phyloP scores from a whole-genome alignment of 345 rosid genomes.

The Ceriops tagal region DNA sequence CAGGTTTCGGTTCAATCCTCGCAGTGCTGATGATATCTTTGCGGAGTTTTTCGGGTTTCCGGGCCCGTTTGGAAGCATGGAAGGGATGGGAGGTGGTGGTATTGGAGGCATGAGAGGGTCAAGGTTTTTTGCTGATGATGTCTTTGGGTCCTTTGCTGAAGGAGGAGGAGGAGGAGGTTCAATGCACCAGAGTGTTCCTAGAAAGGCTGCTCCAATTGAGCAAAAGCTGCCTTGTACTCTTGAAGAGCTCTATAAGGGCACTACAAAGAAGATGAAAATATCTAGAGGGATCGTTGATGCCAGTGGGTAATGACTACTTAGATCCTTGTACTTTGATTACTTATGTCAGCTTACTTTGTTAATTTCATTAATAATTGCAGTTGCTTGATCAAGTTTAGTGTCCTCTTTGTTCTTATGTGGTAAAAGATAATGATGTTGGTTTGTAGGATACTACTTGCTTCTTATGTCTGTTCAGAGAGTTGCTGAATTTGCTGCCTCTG shows the following conservation, averaged over 20 bases:
- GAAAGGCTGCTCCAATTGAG: constrained; percentile 24
- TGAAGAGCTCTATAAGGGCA: constrained; percentile 26
- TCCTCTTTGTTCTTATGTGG: not conserved
- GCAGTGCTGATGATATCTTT: constrained; percentile 26
- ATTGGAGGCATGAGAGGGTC: constrained; percentile 14
- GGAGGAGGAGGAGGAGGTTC: constrained; percentile 21
- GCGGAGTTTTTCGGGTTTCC: constrained; percentile 21
- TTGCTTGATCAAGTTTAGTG: not conserved
- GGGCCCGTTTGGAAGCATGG: constrained; percentile 21
- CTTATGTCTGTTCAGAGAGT: not conserved
- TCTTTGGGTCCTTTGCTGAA: constrained; percentile 16
- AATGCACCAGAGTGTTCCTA: constrained; percentile 20
- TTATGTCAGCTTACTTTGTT: not conserved
- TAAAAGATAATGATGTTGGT: not conserved
- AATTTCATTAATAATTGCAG: not conserved
- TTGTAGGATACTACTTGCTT: not conserved
- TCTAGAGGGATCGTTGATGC: constrained; percentile 23
- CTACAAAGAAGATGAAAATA: constrained; percentile 26
- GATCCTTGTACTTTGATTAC: not conserved
- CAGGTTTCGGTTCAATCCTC: constrained; percentile 19
- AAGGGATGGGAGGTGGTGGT: constrained; percentile 9
- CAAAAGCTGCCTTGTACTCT: constrained; percentile 22
- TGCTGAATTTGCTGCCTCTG: not conserved
- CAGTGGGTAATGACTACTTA: constrained; percentile 14
- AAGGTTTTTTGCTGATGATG: constrained; percentile 23